These are phyloP conservation scores for Trapa bicornis DNA, from an alignment of 345 rosid species.

Conservation along the genomic window DNA sequence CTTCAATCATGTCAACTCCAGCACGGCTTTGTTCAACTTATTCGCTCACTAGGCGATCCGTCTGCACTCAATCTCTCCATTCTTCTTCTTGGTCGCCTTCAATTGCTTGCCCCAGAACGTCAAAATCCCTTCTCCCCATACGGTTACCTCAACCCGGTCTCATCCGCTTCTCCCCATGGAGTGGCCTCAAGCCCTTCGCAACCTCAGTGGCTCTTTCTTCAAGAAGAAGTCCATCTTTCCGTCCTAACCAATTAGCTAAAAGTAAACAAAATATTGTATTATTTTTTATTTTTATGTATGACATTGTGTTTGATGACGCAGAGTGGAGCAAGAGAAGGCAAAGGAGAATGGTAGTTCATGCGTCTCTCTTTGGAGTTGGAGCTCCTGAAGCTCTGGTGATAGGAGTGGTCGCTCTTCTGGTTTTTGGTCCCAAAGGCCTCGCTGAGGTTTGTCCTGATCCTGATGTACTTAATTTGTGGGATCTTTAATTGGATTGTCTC, in stretches of 20 bases:
- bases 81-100: constrained; percentile 22
- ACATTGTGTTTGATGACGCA: constrained; percentile 20
- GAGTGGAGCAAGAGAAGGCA: constrained; percentile 45
- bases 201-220: constrained; percentile 36
- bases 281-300: neutral
- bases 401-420: constrained; percentile 95
- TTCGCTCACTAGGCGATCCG: neutral
- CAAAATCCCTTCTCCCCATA: constrained; percentile 20
- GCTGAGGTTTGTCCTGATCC: constrained; percentile 63
- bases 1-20: constrained; percentile 1
- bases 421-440: constrained; percentile 97
- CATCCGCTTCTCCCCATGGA: constrained; percentile 40
- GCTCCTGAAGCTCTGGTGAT: constrained; percentile 98
- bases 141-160: constrained; percentile 30
- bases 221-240: constrained; percentile 27
- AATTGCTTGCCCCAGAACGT: constrained; percentile 19
- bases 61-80: constrained; percentile 9
- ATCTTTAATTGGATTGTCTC: neutral
- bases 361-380: constrained; percentile 94
- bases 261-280: neutral
- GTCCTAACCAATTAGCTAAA: neutral
- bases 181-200: constrained; percentile 64
- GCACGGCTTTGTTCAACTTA: neutral
- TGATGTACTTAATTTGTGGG: neutral
- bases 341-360: constrained; percentile 33